These are phyloP conservation scores for Corynascus novoguineensis DNA, from an alignment of 495 filamentous ascomycete species.

Conservation along the genomic window DNA sequence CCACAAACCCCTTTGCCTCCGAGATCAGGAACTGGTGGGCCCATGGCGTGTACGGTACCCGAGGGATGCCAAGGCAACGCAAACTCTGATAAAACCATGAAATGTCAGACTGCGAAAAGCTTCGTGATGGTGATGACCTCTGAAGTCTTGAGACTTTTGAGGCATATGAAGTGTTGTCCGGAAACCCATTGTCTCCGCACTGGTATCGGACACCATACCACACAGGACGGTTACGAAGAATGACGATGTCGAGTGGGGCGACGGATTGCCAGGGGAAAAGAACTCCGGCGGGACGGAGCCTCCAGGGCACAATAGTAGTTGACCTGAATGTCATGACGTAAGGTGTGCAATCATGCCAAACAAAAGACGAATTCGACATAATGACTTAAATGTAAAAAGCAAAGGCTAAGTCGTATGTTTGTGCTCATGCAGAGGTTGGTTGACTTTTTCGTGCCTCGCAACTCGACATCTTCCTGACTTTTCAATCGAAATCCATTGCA, in stretches of 20 bases:
- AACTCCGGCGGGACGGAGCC: neutral
- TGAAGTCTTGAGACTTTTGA: neutral
- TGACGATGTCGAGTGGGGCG: neutral
- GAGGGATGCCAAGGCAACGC: neutral
- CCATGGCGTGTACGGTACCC: neutral
- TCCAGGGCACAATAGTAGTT: neutral
- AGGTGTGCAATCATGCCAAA: neutral
- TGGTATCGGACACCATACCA: neutral
- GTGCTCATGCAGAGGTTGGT: neutral
- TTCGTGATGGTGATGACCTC: neutral
- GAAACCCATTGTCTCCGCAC: neutral
- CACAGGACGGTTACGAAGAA: neutral
- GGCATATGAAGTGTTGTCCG: too few species aligned
- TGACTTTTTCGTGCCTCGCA: neutral
- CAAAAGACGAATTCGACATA: neutral
- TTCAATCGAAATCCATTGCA: neutral
- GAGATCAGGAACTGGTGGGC: too few species aligned
- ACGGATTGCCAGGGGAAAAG: neutral
- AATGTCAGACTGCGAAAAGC: neutral
- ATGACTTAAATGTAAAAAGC: neutral
- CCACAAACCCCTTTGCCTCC: too few species aligned
- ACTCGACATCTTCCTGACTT: neutral
- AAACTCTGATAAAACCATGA: neutral
- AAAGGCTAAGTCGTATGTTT: too few species aligned
- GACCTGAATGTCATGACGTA: neutral